A percentile compares a stretch with the other conserved stretches of the same genome.
phyloP scores from a whole-genome alignment of 441 rosid species.

The Flueggea neowawraea region DNA sequence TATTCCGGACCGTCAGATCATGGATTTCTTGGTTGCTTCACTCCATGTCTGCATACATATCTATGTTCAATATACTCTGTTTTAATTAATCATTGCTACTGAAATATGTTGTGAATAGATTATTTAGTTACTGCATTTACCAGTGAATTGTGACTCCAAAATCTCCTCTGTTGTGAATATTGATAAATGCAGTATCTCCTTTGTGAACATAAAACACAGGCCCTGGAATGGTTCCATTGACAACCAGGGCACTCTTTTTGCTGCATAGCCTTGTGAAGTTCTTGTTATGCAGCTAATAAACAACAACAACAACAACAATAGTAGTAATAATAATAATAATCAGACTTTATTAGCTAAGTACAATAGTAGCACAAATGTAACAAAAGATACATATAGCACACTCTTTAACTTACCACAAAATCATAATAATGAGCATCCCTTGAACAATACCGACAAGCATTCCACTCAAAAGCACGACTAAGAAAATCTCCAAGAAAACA shows the following conservation, averaged over 20 bases:
- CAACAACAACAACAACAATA: too few relatives aligned
- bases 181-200: constrained; percentile 20
- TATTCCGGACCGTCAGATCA: constrained; percentile 26
- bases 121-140: background rate
- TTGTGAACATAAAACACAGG: constrained; percentile 11
- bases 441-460: background rate
- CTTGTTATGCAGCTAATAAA: constrained; percentile 10
- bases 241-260: constrained; percentile 20
- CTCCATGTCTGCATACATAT: constrained; percentile 25
- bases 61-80: background rate
- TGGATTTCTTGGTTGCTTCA: constrained; percentile 22
- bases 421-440: background rate
- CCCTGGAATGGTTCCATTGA: constrained; percentile 27
- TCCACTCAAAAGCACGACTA: background rate
- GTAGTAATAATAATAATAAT: too few relatives aligned
- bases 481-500: background rate
- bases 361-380: too few relatives aligned
- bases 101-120: too few relatives aligned
- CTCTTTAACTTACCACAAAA: background rate
- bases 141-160: constrained; percentile 25
- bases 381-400: too few relatives aligned
- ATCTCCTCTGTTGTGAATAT: constrained; percentile 15
- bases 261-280: constrained; percentile 22
- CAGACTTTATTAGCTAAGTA: too few relatives aligned
- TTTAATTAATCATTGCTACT: too few relatives aligned